Conservation (phyloP, 2,329 filamentous ascomycete genomes). For the Cladobotryum protrusum region DNA sequence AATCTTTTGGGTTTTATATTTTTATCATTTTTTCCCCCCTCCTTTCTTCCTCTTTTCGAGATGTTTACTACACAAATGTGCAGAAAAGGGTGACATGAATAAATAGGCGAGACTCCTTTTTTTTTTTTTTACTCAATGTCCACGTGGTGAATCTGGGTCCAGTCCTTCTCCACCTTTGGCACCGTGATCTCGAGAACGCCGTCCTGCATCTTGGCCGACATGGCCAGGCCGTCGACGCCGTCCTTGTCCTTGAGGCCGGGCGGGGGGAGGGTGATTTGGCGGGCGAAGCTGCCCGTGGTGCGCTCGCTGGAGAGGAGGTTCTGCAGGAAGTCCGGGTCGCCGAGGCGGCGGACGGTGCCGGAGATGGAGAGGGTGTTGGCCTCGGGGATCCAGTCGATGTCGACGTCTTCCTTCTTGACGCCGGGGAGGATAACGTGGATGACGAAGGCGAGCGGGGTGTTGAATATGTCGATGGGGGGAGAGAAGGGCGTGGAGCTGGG, state of each 20-base stretch:
- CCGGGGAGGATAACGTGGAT: constrained; percentile 73
- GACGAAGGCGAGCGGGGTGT: constrained; percentile 57
- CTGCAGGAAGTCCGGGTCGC: constrained; percentile 62
- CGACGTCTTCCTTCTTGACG: constrained; percentile 71
- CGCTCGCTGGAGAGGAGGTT: constrained; percentile 60
- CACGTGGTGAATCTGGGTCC: constrained; percentile 56
- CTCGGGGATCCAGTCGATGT: constrained; percentile 68
- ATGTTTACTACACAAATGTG: too few relatives aligned
- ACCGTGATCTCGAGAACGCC: constrained; percentile 72
- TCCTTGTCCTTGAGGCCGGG: constrained; percentile 39
- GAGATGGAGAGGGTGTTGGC: constrained; percentile 59
- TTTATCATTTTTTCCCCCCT: too few relatives aligned
- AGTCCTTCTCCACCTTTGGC: constrained; percentile 63
- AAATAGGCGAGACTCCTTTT: too few relatives aligned
- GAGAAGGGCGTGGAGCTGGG: constrained; percentile 40
- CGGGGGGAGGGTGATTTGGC: constrained; percentile 57
- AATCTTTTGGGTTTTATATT: too few relatives aligned
- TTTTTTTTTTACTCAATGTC: constrained; percentile 35
- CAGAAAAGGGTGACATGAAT: too few relatives aligned
- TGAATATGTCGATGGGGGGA: constrained; percentile 71
- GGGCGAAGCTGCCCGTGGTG: constrained; percentile 68
- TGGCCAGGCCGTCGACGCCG: constrained; percentile 59
- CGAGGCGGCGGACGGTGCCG: constrained; percentile 67
- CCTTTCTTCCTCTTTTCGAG: too few relatives aligned
- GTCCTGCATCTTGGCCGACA: constrained; percentile 72